Base-by-base conservation (phyloP, 768 basidiomycete genomes). In the Infundibulicybe gibba region DNA sequence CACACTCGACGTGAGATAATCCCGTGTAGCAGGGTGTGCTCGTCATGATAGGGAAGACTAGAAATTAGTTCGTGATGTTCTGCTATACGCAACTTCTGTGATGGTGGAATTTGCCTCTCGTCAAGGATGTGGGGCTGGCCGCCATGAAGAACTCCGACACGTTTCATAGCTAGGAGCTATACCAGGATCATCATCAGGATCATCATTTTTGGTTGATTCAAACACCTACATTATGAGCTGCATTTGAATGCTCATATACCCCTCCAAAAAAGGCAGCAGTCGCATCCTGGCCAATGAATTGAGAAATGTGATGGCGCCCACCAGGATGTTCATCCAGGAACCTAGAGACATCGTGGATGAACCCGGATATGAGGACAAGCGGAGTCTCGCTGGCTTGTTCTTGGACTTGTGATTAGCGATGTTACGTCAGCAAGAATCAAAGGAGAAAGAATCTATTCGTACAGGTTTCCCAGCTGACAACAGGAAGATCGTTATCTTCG, bases 261-360 rank as follows among this genome's bases (percentile, higher is more conserved):
- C 80, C 80, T 30, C 92, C 92, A 58, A 94, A 92, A 75, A 94
- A 94, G 11, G 91, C 90, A 0, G 89, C 88, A 2, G 90, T 90
- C 2, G 87, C 90, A 57, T 94, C 92, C 61, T 80, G 87, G 45
- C 92, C 92, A 54, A 92, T 85, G 61, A 84, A 75, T 62, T 87
- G 87, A 51, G 80, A 76, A 49, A 95, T 68, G 31, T 91, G 69
- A 60, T 91, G 88, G 2, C 83, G 81, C n/a, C 92, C 92, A 55
- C 92, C 91, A 2, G 92, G 92, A 61, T 94, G 92, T 52, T 94
- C 89, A 39, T 91, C 86, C 48, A 87, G 75, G 69, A 94, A 94
- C 11, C 73, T 65, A 0, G 82, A 74, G 33, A 90, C 85, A 48
- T 94, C 92, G 61, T 94, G 92, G 47, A 95, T 93, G 72, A 90